A percentile compares a stretch with the other conserved stretches of the same genome.
Conservation (phyloP, 805 yeast genomes). For the Suhomyces tanzawaensis region DNA sequence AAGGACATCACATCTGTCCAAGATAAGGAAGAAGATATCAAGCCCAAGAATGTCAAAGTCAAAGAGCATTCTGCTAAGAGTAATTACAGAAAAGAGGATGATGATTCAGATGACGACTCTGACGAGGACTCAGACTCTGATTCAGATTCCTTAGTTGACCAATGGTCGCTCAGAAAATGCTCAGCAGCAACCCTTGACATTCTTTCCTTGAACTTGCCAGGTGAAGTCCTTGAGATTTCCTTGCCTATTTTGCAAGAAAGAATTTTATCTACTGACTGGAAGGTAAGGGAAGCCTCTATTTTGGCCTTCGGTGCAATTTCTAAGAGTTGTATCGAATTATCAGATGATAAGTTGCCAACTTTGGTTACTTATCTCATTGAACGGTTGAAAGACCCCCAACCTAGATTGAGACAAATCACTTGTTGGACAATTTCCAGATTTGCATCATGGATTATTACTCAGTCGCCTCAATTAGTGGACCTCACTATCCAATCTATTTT, state of each 20-base stretch:
- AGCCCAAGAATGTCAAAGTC: conserved; percentile 72
- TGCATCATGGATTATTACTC: conserved; percentile 75
- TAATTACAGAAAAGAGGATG: conserved; percentile 14
- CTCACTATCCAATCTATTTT: conserved; percentile 80
- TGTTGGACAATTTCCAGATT: conserved; percentile 95
- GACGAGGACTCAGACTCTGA: conserved; percentile 75
- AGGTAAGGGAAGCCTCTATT: conserved; percentile 87
- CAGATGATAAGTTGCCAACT: conserved; percentile 70
- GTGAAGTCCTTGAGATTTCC: conserved; percentile 60
- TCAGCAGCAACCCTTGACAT: conserved; percentile 91
- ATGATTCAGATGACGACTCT: conserved; percentile 51
- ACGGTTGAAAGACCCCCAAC: conserved; percentile 68
- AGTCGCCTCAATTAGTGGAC: conserved; percentile 62
- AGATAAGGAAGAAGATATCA: conserved; percentile 84
- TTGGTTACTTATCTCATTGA: conserved; percentile 84
- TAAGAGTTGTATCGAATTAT: conserved; percentile 76
- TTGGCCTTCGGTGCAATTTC: conserved; percentile 95
- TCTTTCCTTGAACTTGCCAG: conserved; percentile 66
- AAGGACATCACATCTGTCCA: conserved; percentile 74
- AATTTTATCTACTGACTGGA: conserved; percentile 76
- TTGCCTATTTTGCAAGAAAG: conserved; percentile 75
- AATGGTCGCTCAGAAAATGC: conserved; percentile 92
- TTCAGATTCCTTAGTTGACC: conserved; percentile 62
- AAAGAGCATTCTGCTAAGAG: conserved; percentile 40
- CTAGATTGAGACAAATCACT: conserved; percentile 86